Base-by-base conservation (phyloP, 495 filamentous ascomycete species). In the Hypoxylon fuscum region DNA sequence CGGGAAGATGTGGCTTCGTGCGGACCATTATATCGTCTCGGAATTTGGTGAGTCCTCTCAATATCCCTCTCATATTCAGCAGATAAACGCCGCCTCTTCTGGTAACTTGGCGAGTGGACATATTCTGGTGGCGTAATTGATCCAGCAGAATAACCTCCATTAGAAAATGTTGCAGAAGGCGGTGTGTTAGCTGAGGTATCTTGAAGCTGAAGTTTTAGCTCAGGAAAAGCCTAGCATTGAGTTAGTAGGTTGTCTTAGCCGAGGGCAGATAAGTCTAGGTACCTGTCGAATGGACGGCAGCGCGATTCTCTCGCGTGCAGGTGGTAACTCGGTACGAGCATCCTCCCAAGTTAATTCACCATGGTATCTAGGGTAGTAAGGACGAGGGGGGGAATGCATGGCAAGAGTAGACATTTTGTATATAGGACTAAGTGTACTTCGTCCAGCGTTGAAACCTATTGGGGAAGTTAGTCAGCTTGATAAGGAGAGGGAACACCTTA, bases 261-360 rank as follows among this genome's bases (percentile, higher is more conserved):
- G 11, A 9, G 22, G 14, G 18, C 23, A 23, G 34, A 14, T 21
- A 31, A 20, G 12, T 46, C 49, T 74, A 27, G 25, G 25, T 27
- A 80, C 79, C 71, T 76, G 72, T 53, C 72, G 70, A 21, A 82
- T 80, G 11, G 79, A 71, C 17, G 79, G 79, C 15, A 82, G 68
- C 27, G 72, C 71, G 48, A 77, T 51, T 68, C 51, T 74, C 72
- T 25, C 60, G 58, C 20, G 56, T 50, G 44, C 67, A 29, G 55
- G 34, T 15, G 54, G 55, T 27, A 43, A 38, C 21, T 65, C 68
- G 8, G 62, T 48, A 40, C 61, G 62, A 64, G 44, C 35, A 21
- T 71, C 66, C 23, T 66, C 51, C 70, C 70, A 73, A 17, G 57
- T 48, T 15, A 59, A 62, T 23, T 72, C 71, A 21, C 57, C 52